phyloP scores from a whole-genome alignment of 345 rosid genomes.

The Eutrema heterophyllum region DNA sequence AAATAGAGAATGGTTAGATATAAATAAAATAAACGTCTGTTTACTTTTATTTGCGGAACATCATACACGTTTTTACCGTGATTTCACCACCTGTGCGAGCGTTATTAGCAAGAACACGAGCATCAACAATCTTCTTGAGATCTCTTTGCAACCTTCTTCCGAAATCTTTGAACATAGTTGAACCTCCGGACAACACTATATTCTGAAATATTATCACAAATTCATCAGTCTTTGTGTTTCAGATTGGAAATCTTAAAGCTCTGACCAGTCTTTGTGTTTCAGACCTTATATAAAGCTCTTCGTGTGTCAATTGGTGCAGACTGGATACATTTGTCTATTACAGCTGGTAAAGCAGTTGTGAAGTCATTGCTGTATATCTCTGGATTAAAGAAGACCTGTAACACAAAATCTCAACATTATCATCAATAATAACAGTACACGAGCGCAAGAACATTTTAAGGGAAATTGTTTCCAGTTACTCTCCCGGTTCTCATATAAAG shows the following conservation, averaged over 20 bases:
- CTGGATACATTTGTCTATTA: constrained; percentile 92
- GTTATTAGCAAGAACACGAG: constrained; percentile 78
- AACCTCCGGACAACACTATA: constrained; percentile 95
- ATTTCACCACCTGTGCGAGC: constrained; percentile 70
- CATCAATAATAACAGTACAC: constrained; percentile 1
- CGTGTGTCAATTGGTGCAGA: constrained; percentile 99
- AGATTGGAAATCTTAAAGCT: background rate
- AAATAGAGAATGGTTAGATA: background rate
- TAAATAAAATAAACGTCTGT: background rate
- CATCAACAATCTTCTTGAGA: constrained; percentile 91
- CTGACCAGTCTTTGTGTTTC: constrained; percentile 2
- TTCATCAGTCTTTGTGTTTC: background rate
- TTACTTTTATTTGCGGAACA: background rate
- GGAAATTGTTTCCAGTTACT: background rate
- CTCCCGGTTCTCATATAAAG: background rate
- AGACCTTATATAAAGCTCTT: constrained; percentile 93
- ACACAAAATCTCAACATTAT: constrained; percentile 24
- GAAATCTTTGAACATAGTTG: constrained; percentile 99
- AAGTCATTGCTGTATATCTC: constrained; percentile 84
- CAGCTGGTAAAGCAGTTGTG: constrained; percentile 71
- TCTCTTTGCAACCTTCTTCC: constrained; percentile 96
- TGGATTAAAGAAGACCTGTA: constrained; percentile 88
- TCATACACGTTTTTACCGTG: constrained; percentile 42
- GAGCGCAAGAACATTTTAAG: background rate
- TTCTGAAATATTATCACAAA: constrained; percentile 48